Conservation (phyloP, 2,329 filamentous ascomycete genomes). For the Acrocalymma vagum region DNA sequence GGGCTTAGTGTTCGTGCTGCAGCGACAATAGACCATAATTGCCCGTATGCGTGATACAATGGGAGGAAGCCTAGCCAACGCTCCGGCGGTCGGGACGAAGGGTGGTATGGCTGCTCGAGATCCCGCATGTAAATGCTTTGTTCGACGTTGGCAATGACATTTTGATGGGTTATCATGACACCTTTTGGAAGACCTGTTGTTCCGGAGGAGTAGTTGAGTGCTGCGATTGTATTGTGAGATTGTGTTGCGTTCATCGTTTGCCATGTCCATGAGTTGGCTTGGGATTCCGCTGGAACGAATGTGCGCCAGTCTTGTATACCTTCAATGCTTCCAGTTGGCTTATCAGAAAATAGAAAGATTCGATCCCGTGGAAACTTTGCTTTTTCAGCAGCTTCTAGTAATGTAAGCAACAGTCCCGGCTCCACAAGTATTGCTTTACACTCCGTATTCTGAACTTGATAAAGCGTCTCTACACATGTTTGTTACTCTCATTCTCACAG, state of each 20-base stretch:
- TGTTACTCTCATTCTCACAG: too few relatives aligned
- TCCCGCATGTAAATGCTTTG: conserved; percentile 51
- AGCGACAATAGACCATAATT: conserved; percentile 50
- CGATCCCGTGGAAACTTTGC: conserved; percentile 50
- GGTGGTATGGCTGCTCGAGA: conserved; percentile 35
- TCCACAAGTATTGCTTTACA: conserved; percentile 62
- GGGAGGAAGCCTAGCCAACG: conserved; percentile 54
- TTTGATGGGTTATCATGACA: conserved; percentile 55
- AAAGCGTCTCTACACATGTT: conserved; percentile 54
- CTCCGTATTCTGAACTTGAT: conserved; percentile 61
- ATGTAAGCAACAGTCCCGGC: conserved; percentile 54
- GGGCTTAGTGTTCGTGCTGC: conserved; percentile 43
- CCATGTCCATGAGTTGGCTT: conserved; percentile 53
- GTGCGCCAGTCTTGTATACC: conserved; percentile 55
- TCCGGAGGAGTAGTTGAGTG: conserved; percentile 42
- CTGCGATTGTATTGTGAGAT: conserved; percentile 37
- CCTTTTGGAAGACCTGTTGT: conserved; percentile 56
- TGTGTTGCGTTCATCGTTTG: conserved; percentile 47
- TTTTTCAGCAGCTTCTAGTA: conserved; percentile 55
- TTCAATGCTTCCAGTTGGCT: conserved; percentile 31
- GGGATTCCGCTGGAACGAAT: conserved; percentile 44
- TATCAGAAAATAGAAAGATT: conserved; percentile 61
- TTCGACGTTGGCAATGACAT: conserved; percentile 50
- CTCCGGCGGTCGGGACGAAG: conserved; percentile 29
- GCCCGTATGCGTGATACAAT: conserved; percentile 54